Percentiles rank a stretch among this genome's conserved stretches.
Conservation (phyloP, 768 basidiomycete genomes). For the Lentinula lateritia region DNA sequence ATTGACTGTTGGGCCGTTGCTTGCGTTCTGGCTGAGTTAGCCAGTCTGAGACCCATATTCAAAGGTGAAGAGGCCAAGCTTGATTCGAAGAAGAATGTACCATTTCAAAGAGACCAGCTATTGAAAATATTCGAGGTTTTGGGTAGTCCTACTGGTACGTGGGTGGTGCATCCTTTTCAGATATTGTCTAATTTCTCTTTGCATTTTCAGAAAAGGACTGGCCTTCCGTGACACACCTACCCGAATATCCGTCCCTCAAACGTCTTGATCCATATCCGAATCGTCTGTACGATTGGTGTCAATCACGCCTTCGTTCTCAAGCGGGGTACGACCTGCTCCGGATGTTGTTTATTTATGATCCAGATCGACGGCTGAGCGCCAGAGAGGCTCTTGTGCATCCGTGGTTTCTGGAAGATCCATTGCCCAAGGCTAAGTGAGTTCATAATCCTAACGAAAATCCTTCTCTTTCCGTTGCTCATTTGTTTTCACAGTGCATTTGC, state of each 20-base stretch:
- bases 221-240: slow-evolving; percentile 81
- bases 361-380: slow-evolving; percentile 79
- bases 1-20: slow-evolving; percentile 98
- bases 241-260: slow-evolving; percentile 81
- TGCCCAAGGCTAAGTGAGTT: slow-evolving; percentile 78
- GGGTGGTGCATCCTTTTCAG: neutral
- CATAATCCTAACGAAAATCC: neutral
- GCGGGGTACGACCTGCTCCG: slow-evolving; percentile 81
- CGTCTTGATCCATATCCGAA: slow-evolving; percentile 68
- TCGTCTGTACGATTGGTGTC: slow-evolving; percentile 75
- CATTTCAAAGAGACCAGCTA: slow-evolving; percentile 94
- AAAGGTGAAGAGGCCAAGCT: slow-evolving; percentile 99
- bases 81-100: slow-evolving; percentile 94
- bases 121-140: slow-evolving; percentile 94
- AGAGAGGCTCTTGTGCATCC: slow-evolving; percentile 74
- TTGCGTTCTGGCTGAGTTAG: slow-evolving; percentile 94
- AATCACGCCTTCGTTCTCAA: slow-evolving; percentile 50
- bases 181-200: neutral
- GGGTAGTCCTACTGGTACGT: slow-evolving; percentile 79
- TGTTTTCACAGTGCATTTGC: slow-evolving; percentile 61
- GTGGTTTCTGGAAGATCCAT: slow-evolving; percentile 92
- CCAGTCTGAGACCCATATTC: slow-evolving; percentile 93
- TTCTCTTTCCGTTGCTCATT: neutral
- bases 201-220: slow-evolving; percentile 67
- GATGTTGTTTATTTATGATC: slow-evolving; percentile 86